Evolutionary conservation across 306 rosid species (phyloP), one percentile per base, ranked within the genome.

Genomic region (Lathyrus aphaca): DNA sequence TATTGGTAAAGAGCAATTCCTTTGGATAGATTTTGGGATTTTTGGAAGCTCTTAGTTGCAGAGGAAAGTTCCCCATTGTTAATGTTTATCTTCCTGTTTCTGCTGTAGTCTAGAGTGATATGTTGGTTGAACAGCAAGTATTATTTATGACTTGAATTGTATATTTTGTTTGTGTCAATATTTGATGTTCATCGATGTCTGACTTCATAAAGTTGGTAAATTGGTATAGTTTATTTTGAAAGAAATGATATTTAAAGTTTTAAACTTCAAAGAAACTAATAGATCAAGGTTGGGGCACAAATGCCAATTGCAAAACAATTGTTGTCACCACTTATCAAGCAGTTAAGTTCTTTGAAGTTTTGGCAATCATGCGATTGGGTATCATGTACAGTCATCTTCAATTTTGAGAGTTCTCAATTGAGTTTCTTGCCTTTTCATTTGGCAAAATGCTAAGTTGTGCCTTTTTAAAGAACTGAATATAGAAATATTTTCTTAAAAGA

Each of bases 101-200:
- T n/a, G 60, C 21, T 64, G 39, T 14, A 29, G 38, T 74, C 60
- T 48, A 21, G 21, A 44, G 17, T 64, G 16, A 46, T 27, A 15
- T 56, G 38, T 61, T 62, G 43, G 61, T 44, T 35, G 75, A 8
- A 37, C 60, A 43, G 37, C 45, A 19, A 69, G 4, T 10, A 59
- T 58, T 49, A 57, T 73, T 35, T 55, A 44, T 69, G 42, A 32
- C 79, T 38, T 62, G 63, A 44, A 25, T 49, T 38, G 21, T 42
- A 11, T 32, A 43, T 45, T 54, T 5, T 21, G 51, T 69, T 2
- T 7, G 53, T n/a, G 21, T 59, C 59, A 18, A 18, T 16, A 49
- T 55, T 66, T 72, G 43, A 48, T 17, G 32, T 17, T 17, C 65
- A 66, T 72, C 35, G 54, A 10, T 18, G 15, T 39, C 61, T 38